Evolutionary conservation across 2,329 filamentous ascomycete genomes (phyloP).

Genomic region (Xylariales sp.): DNA sequence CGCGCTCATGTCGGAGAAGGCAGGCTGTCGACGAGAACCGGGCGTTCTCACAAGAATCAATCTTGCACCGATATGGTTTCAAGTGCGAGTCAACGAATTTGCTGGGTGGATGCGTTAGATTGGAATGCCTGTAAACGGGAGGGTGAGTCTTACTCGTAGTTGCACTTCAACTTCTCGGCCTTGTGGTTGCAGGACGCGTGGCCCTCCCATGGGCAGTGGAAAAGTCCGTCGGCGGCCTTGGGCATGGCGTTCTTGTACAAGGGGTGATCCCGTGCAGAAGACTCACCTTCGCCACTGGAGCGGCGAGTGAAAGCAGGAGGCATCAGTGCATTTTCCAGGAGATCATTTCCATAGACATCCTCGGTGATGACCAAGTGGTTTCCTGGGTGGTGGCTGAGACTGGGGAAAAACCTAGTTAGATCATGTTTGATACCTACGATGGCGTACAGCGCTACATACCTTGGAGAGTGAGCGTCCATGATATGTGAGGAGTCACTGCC

Average conservation of each 20-base stretch:
- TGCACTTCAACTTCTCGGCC: conserved; percentile 95
- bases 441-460: too few species aligned
- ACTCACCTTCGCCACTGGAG: conserved; percentile 48
- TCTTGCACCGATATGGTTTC: conserved; percentile 94
- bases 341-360: conserved; percentile 31
- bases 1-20: conserved; percentile 88
- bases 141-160: conserved; percentile 77
- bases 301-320: conserved; percentile 43
- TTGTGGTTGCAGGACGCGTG: conserved; percentile 74
- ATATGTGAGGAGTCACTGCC: conserved; percentile 45
- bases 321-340: conserved; percentile 33
- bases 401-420: conserved; percentile 17
- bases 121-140: conserved; percentile 7
- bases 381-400: conserved; percentile 34
- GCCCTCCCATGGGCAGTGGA: conserved; percentile 86
- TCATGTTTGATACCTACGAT: too few species aligned
- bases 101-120: conserved; percentile 43
- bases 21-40: conserved; percentile 95
- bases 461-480: conserved; percentile 46
- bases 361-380: conserved; percentile 30
- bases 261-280: conserved; percentile 57
- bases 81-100: conserved; percentile 97
- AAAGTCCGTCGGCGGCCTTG: conserved; percentile 68
- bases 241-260: conserved; percentile 66
- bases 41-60: conserved; percentile 73